Percentiles rank a stretch among this genome's conserved stretches.
These are phyloP conservation scores for Cryptococcus sp. DNA, from an alignment of 1,284 basidiomycete genomes.

Conservation along the genomic window DNA sequence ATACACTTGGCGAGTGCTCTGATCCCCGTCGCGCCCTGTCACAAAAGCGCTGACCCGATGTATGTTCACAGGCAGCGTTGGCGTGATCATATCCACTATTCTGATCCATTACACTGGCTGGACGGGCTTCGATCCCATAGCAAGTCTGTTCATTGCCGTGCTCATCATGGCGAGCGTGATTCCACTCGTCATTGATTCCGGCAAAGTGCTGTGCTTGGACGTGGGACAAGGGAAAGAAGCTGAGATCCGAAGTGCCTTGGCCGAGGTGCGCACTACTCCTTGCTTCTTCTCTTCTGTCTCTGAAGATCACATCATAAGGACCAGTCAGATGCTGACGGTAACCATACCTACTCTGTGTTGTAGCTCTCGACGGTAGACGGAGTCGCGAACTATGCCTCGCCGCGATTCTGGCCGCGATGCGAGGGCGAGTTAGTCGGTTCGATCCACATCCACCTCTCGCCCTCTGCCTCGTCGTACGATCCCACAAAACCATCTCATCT, in stretches of 20 bases:
- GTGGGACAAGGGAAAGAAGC: conserved; percentile 68
- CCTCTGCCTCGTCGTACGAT: conserved; percentile 61
- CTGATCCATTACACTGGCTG: conserved; percentile 97
- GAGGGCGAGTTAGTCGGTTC: conserved; percentile 80
- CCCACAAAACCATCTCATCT: conserved; percentile 56
- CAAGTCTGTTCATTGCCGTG: conserved; percentile 92
- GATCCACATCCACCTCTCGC: conserved; percentile 76
- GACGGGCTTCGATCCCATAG: conserved; percentile 99
- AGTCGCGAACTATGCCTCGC: conserved; percentile 73
- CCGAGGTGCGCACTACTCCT: conserved; percentile 62
- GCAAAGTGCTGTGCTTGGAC: conserved; percentile 84
- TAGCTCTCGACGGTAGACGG: conserved; percentile 70
- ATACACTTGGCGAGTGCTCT: conserved; percentile 19
- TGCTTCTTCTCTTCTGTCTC: not conserved
- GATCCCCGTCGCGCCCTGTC: not conserved
- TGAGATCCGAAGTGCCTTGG: conserved; percentile 70
- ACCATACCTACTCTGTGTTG: not conserved
- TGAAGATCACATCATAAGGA: no score
- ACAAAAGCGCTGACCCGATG: not conserved
- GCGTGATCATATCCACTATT: conserved; percentile 97
- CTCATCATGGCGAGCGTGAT: conserved; percentile 94
- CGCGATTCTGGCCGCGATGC: conserved; percentile 97
- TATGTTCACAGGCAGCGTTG: conserved; percentile 60
- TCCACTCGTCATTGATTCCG: conserved; percentile 91
- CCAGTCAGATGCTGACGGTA: not conserved